Conservation (phyloP, 306 rosid species). For the Dryas alaskensis region DNA sequence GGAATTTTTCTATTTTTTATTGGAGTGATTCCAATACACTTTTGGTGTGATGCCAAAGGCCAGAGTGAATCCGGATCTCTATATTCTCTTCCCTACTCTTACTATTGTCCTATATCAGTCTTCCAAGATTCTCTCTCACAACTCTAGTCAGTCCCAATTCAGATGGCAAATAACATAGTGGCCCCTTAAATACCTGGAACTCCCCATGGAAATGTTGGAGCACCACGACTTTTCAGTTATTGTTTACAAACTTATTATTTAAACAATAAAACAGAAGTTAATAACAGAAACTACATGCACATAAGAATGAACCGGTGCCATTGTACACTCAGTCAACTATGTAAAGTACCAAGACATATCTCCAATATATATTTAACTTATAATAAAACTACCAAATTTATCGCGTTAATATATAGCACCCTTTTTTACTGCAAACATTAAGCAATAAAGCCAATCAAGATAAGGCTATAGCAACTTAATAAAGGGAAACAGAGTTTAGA, state of each 20-base stretch:
- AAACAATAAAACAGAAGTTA: no score
- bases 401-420: not conserved
- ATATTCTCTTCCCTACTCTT: no score
- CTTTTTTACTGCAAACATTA: not conserved
- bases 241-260: no score
- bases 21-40: no score
- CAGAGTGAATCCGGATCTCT: no score
- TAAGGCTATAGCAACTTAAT: constrained; percentile 20
- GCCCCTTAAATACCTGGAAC: no score
- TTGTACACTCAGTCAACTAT: not conserved
- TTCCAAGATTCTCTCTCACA: not conserved
- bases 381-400: no score
- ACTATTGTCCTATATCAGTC: no score
- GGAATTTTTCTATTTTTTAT: no score
- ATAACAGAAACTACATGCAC: not conserved
- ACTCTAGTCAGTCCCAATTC: not conserved
- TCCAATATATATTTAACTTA: not conserved
- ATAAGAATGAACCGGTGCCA: not conserved
- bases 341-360: not conserved
- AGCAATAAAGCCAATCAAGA: constrained; percentile 24
- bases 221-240: no score
- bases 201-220: no score
- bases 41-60: no score
- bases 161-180: not conserved
- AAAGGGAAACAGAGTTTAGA: constrained; percentile 12